Evolutionary conservation across 1,284 basidiomycete genomes (phyloP).

Genomic region (Ganoderma boninense): DNA sequence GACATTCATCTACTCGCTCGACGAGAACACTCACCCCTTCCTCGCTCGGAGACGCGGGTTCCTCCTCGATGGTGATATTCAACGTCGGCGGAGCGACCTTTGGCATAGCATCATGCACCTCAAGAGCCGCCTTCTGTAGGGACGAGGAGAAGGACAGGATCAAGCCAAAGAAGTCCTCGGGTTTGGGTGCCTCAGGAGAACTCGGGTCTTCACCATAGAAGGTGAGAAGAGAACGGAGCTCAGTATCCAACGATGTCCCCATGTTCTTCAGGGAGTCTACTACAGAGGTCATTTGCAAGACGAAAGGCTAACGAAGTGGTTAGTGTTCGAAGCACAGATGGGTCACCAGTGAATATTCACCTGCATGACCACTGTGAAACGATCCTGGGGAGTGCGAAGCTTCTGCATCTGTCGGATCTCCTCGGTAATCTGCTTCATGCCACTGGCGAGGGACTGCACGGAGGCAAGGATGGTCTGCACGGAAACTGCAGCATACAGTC

Average conservation of each 20-base stretch:
- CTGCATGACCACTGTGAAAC: slow-evolving; percentile 74
- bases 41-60: slow-evolving; percentile 33
- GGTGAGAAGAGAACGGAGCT: slow-evolving; percentile 63
- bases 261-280: slow-evolving; percentile 75
- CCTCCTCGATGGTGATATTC: slow-evolving; percentile 35
- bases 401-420: slow-evolving; percentile 61
- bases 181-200: slow-evolving; percentile 67
- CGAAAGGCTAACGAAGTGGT: slow-evolving; percentile 60
- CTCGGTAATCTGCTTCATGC: slow-evolving; percentile 62
- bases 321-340: neutral
- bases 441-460: slow-evolving; percentile 64
- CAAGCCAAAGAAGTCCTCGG: slow-evolving; percentile 83
- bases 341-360: slow-evolving; percentile 43
- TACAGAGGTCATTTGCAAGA: slow-evolving; percentile 54
- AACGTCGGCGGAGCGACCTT: slow-evolving; percentile 43
- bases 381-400: slow-evolving; percentile 56
- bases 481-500: slow-evolving; percentile 61
- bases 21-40: slow-evolving; percentile 39
- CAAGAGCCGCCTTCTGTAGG: slow-evolving; percentile 82
- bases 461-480: slow-evolving; percentile 68
- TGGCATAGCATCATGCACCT: slow-evolving; percentile 65
- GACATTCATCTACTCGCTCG: neutral
- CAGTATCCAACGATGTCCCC: slow-evolving; percentile 61
- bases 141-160: slow-evolving; percentile 79
- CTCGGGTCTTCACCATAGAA: slow-evolving; percentile 82